These are phyloP conservation scores for Colletotrichum godetiae DNA, from an alignment of 2,329 filamentous ascomycete species.

Conservation along the genomic window DNA sequence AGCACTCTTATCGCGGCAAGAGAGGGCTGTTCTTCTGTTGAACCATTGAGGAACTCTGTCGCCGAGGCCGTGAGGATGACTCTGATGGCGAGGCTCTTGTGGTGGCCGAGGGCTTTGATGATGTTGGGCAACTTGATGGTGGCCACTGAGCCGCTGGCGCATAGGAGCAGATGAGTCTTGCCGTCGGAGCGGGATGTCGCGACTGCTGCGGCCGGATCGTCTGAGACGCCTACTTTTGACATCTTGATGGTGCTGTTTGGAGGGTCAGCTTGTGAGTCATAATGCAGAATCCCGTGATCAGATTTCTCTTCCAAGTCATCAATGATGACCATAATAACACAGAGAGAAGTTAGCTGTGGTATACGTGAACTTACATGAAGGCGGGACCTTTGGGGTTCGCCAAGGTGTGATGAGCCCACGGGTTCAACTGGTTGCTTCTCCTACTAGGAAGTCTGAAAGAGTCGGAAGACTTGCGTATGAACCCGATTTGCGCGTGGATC, in stretches of 20 bases:
- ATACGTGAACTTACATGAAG: background rate
- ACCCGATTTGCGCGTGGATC: background rate
- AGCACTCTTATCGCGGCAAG: slow-evolving; percentile 68
- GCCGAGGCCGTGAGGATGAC: slow-evolving; percentile 83
- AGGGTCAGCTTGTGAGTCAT: background rate
- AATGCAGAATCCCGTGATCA: background rate
- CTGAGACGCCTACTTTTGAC: slow-evolving; percentile 3
- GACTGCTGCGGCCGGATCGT: slow-evolving; percentile 32
- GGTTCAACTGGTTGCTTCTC: background rate
- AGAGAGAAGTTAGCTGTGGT: background rate
- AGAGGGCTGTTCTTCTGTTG: slow-evolving; percentile 81
- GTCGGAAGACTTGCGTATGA: background rate
- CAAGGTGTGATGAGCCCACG: background rate
- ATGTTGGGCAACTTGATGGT: slow-evolving; percentile 86
- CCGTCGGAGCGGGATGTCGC: slow-evolving; percentile 29
- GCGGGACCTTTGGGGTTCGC: background rate
- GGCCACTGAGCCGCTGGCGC: slow-evolving; percentile 54
- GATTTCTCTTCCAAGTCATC: background rate
- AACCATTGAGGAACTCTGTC: slow-evolving; percentile 79
- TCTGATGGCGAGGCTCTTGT: slow-evolving; percentile 78
- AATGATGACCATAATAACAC: background rate
- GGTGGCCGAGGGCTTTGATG: slow-evolving; percentile 65
- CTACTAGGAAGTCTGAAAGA: background rate
- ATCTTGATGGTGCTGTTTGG: background rate
- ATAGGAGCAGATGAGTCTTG: slow-evolving; percentile 27